Evolutionary conservation across 345 rosid genomes (phyloP), one percentile per base, ranked within the genome.

Genomic region (Populus alba): DNA sequence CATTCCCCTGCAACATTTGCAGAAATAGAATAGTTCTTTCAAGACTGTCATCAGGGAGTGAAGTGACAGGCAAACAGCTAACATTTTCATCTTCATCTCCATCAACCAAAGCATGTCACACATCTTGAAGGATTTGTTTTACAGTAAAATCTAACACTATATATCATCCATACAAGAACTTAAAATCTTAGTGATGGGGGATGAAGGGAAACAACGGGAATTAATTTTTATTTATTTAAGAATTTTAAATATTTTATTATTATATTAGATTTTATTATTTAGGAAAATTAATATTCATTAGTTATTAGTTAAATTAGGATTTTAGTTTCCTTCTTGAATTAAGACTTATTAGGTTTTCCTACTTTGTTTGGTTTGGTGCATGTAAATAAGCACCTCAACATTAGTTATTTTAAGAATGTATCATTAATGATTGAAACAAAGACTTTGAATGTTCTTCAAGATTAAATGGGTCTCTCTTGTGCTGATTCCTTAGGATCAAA

Each of bases 1-100:
- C 95, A 96, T 87, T 81, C 99, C 99, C 94, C 98, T 96, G 90
- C 69, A 84, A 74, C 67, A 62, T 67, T 43, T 13, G 17, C 77
- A 67, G 15, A 55, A 7, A 53, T 63, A 12, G 37, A 66, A 77
- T 33, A 78, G 27, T 18, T 76, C 77, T 57, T 66, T 78, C 76
- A 71, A 8, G 59, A 59, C 66, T 31, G 17, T 45, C 27, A 4
- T 66, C 38, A 62, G n/a, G 12, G 10, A 55, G 43, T 39, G 10
- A 12, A 31, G n/a, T 13, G 57, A 51, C 38, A 70, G 57, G 35
- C 27, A 70, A 47, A 76, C 18, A 25, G 37, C n/a, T 27, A 75
- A 8, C 51, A 67, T 16, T 20, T n/a, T 68, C 66, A 53, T 6
- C 8, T 53, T 1, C 25, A 55, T 18, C n/a, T 38, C 65, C 15